A percentile compares a stretch with the other conserved stretches of the same genome.
These are phyloP conservation scores for Xylariaceae sp. DNA, from an alignment of 2,329 filamentous ascomycete genomes.

Conservation along the genomic window DNA sequence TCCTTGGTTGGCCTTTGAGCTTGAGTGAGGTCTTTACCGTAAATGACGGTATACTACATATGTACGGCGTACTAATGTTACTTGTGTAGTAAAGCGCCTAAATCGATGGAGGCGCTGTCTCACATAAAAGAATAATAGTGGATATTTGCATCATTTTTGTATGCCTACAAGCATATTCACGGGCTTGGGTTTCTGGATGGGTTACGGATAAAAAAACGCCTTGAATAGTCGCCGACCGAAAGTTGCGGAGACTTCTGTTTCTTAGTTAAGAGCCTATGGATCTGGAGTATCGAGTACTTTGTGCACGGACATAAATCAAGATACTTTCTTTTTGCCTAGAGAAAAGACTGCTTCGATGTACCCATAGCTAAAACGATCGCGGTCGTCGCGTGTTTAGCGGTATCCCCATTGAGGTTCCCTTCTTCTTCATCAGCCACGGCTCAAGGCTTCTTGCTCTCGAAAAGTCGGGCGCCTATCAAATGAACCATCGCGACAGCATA, in stretches of 20 bases:
- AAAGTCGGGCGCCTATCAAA: constrained; percentile 23
- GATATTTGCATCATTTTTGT: neutral
- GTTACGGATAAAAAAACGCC: too few species aligned
- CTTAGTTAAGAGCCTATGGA: neutral
- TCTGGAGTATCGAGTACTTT: neutral
- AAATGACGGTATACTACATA: neutral
- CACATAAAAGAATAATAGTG: neutral
- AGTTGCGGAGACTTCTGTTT: neutral
- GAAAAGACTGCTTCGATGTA: constrained; percentile 17
- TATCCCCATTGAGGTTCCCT: constrained; percentile 16
- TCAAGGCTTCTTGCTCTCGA: constrained; percentile 9
- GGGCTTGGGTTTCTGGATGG: neutral
- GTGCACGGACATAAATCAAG: constrained; percentile 1
- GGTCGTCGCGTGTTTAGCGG: constrained; percentile 29
- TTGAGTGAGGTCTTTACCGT: neutral
- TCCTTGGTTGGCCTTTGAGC: constrained; percentile 2
- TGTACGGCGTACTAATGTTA: neutral
- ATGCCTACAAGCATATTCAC: neutral
- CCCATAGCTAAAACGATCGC: constrained; percentile 22
- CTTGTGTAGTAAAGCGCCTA: neutral
- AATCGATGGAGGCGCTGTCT: neutral
- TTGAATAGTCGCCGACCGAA: neutral
- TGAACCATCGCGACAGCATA: constrained; percentile 16
- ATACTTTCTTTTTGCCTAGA: constrained; percentile 19
- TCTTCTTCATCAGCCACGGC: constrained; percentile 21